A percentile compares a stretch with the other conserved stretches of the same genome.
Evolutionary conservation across 495 filamentous ascomycete species (phyloP).

Genomic region (Parachaetomium inaequale): DNA sequence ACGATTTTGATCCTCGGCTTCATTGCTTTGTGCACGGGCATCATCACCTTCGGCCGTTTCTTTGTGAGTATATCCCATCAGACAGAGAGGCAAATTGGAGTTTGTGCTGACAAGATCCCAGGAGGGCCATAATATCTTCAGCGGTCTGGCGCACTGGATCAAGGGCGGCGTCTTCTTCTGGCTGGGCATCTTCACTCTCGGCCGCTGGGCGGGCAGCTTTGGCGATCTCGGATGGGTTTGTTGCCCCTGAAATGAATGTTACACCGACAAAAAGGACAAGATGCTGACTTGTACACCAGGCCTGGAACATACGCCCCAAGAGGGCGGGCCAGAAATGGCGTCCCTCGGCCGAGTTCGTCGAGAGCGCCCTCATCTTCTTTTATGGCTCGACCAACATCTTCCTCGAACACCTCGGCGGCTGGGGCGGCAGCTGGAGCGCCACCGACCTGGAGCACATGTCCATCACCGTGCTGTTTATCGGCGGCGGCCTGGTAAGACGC

Average conservation of each 20-base stretch:
- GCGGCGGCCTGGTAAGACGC: conserved; percentile 75
- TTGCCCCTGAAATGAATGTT: conserved; percentile 1
- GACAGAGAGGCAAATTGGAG: conserved; percentile 37
- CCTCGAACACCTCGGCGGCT: conserved; percentile 77
- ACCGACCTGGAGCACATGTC: conserved; percentile 89
- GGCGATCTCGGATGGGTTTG: conserved; percentile 81
- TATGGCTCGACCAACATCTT: conserved; percentile 92
- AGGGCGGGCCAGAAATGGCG: conserved; percentile 58
- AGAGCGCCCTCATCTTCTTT: conserved; percentile 81
- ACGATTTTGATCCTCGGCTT: conserved; percentile 52
- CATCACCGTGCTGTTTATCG: conserved; percentile 91
- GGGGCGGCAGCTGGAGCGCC: conserved; percentile 66
- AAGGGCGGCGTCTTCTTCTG: conserved; percentile 98
- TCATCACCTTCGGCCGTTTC: conserved; percentile 55
- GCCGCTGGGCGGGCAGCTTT: conserved; percentile 88
- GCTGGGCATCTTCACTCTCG: conserved; percentile 84
- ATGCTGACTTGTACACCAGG: conserved; percentile 36
- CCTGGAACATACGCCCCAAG: conserved; percentile 83
- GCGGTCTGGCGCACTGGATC: conserved; percentile 87
- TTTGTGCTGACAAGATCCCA: conserved; percentile 6
- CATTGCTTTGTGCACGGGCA: conserved; percentile 57
- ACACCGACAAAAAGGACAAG: neutral
- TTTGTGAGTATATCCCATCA: conserved; percentile 47
- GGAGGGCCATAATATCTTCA: conserved; percentile 48
- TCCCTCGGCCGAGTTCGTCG: conserved; percentile 82